Conservation (phyloP, 2,329 filamentous ascomycete genomes). For the Cordyceps fumosorosea region DNA sequence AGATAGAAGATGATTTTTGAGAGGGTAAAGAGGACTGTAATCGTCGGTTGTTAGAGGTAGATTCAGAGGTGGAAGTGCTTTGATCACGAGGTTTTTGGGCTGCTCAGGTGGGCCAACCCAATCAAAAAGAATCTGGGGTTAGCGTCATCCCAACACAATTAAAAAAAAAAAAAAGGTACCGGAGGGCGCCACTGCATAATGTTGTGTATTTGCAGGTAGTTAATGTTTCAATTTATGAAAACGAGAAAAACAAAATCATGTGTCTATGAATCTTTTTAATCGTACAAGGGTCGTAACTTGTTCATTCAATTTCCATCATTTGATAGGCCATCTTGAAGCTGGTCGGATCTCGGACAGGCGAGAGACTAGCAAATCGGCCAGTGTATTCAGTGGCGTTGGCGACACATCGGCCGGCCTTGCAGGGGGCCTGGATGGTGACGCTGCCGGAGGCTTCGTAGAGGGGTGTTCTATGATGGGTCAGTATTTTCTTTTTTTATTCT, state of each 20-base stretch:
- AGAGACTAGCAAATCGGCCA: conserved; percentile 13
- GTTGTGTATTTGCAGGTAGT: background rate
- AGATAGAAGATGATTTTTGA: background rate
- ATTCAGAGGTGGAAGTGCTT: background rate
- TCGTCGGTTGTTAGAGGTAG: background rate
- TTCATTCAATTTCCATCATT: conserved; percentile 3
- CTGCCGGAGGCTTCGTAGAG: conserved; percentile 17
- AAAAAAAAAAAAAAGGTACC: background rate
- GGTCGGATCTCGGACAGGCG: conserved; percentile 12
- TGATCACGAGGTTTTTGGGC: conserved; percentile 4
- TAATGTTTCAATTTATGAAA: background rate
- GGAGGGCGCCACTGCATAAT: background rate
- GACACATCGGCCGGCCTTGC: conserved; percentile 5
- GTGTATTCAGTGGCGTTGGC: conserved; percentile 13
- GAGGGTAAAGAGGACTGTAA: background rate
- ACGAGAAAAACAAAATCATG: background rate
- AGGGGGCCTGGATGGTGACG: conserved; percentile 14
- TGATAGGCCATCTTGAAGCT: conserved; percentile 10
- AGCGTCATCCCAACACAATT: background rate
- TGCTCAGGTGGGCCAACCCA: conserved; percentile 5
- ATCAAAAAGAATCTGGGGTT: background rate
- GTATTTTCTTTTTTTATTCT: background rate
- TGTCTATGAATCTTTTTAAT: background rate
- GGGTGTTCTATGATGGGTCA: conserved; percentile 8
- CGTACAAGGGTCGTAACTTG: background rate